A percentile compares a stretch with the other conserved stretches of the same genome.
Conservation (phyloP, 768 basidiomycete species). For the Royoungia palumana region DNA sequence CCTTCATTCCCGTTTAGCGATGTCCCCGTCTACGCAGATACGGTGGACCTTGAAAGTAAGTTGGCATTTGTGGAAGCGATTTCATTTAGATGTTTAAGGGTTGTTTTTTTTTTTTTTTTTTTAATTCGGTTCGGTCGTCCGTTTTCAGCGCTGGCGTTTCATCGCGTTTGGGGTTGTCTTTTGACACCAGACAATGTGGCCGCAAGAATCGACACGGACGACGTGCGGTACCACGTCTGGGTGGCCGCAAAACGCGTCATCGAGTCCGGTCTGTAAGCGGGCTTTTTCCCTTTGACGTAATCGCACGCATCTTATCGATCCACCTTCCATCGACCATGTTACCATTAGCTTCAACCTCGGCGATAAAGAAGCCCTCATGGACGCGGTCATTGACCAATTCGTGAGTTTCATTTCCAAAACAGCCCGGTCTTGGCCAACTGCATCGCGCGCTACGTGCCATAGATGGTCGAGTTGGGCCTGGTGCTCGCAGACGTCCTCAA, state of each 20-base stretch:
- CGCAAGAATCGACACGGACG: conserved; percentile 21
- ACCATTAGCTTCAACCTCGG: conserved; percentile 10
- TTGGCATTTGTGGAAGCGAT: background rate
- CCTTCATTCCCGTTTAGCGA: conserved; percentile 30
- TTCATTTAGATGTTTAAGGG: too few species aligned
- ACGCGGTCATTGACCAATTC: conserved; percentile 27
- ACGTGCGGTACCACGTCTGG: conserved; percentile 34
- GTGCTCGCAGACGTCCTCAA: conserved; percentile 42
- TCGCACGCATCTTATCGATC: background rate
- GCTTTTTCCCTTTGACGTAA: background rate
- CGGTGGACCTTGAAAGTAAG: conserved; percentile 44
- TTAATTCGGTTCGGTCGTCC: background rate
- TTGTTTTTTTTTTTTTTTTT: too few species aligned
- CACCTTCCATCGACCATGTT: background rate
- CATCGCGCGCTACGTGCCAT: background rate
- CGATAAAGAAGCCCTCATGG: conserved; percentile 16
- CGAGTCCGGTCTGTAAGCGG: conserved; percentile 22
- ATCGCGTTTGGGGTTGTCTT: conserved; percentile 32
- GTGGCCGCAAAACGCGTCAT: conserved; percentile 31
- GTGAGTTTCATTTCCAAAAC: conserved; percentile 22
- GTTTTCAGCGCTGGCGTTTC: conserved; percentile 31
- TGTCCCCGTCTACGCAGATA: conserved; percentile 34
- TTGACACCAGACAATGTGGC: conserved; percentile 34
- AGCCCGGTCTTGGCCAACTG: background rate
- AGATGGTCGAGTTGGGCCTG: conserved; percentile 52